Conservation (phyloP, 1,284 basidiomycete genomes). For the Laetiporus sulphureus region DNA sequence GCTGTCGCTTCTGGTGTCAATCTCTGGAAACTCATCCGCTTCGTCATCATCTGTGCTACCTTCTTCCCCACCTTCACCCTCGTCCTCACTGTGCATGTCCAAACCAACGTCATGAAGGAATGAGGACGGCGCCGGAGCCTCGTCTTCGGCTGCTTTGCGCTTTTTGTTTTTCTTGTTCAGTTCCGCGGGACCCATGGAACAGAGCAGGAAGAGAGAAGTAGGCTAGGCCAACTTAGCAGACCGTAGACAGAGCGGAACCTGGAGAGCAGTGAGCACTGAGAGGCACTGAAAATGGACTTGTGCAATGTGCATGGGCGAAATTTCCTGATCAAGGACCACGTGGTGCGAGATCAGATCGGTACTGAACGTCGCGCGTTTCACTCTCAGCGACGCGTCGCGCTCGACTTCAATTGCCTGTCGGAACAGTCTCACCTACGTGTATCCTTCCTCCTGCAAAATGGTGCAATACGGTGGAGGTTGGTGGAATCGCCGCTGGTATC, state of each 20-base stretch:
- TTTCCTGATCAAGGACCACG: constrained; percentile 11
- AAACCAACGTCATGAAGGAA: constrained; percentile 39
- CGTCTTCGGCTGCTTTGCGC: constrained; percentile 41
- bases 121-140: constrained; percentile 17
- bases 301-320: too few relatives aligned
- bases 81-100: constrained; percentile 71
- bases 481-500: constrained; percentile 15
- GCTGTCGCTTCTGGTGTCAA: constrained; percentile 43
- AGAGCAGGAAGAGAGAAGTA: too few relatives aligned
- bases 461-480: constrained; percentile 70
- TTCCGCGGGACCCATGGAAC: constrained; percentile 33
- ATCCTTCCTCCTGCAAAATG: constrained; percentile 32
- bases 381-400: constrained; percentile 14
- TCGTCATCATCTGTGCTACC: constrained; percentile 33
- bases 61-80: constrained; percentile 41
- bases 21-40: constrained; percentile 51
- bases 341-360: constrained; percentile 27
- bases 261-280: too few relatives aligned
- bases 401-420: constrained; percentile 16
- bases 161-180: constrained; percentile 38
- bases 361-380: constrained; percentile 8
- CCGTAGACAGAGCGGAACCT: too few relatives aligned
- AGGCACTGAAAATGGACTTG: too few relatives aligned
- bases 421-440: too few relatives aligned
- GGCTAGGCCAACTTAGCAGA: too few relatives aligned